phyloP scores from a whole-genome alignment of 2,329 filamentous ascomycete genomes.

The Hansfordia pulvinata region DNA sequence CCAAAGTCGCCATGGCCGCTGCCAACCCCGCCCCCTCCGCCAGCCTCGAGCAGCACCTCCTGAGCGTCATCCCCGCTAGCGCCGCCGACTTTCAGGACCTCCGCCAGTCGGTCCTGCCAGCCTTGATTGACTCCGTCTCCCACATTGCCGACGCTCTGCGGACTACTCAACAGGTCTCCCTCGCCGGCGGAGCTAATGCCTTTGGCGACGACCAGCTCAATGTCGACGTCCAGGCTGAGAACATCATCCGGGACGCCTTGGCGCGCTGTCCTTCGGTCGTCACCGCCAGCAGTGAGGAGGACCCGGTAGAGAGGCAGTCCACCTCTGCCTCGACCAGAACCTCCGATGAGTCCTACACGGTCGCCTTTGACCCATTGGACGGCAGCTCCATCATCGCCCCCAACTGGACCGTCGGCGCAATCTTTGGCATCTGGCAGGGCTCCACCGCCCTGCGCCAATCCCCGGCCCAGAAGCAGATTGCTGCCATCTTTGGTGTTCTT shows the following conservation, averaged over 20 bases:
- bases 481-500: slow-evolving; percentile 36
- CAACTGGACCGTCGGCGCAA: slow-evolving; percentile 45
- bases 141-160: slow-evolving; percentile 29
- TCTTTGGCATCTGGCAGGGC: slow-evolving; percentile 45
- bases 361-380: slow-evolving; percentile 51
- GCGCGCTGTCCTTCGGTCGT: slow-evolving; percentile 27
- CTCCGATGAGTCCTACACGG: slow-evolving; percentile 37
- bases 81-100: too few species aligned
- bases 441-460: slow-evolving; percentile 24
- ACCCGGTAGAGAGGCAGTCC: slow-evolving; percentile 31
- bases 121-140: slow-evolving; percentile 29
- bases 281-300: slow-evolving; percentile 46
- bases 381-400: slow-evolving; percentile 46
- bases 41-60: too few species aligned
- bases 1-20: too few species aligned
- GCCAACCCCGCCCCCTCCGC: too few species aligned
- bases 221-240: slow-evolving; percentile 39
- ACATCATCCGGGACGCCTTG: slow-evolving; percentile 29
- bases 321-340: neutral
- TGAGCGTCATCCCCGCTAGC: too few species aligned
- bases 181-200: slow-evolving; percentile 34
- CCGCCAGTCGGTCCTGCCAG: slow-evolving; percentile 30
- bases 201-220: slow-evolving; percentile 49
- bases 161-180: slow-evolving; percentile 28
- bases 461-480: slow-evolving; percentile 28